Conservation (phyloP, 2,329 filamentous ascomycete species). For the Microcyclospora pomicola region DNA sequence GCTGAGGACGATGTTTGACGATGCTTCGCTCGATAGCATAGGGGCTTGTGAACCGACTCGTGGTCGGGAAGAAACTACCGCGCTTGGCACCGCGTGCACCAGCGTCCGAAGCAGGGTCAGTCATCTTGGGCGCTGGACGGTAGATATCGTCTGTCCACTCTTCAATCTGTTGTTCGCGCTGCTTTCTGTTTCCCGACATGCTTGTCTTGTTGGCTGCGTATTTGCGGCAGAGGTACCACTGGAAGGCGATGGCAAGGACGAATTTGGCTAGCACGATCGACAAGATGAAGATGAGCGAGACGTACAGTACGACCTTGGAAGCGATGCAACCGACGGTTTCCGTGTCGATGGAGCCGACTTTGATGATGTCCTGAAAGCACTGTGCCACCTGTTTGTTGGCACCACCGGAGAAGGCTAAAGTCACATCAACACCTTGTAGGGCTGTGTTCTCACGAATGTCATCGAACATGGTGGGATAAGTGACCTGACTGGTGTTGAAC, state of each 20-base stretch:
- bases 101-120: constrained; percentile 45
- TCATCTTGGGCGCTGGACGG: constrained; percentile 68
- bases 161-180: constrained; percentile 85
- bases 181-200: constrained; percentile 64
- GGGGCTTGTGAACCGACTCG: constrained; percentile 84
- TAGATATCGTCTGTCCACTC: constrained; percentile 98
- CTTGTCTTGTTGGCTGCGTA: constrained; percentile 80
- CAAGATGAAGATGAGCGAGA: constrained; percentile 82
- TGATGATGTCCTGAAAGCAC: constrained; percentile 87
- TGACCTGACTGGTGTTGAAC: constrained; percentile 75
- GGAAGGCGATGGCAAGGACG: constrained; percentile 75
- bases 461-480: constrained; percentile 62
- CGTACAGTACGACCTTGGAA: constrained; percentile 89
- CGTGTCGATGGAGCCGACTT: constrained; percentile 89
- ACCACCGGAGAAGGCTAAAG: constrained; percentile 67
- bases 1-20: constrained; percentile 41
- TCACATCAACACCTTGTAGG: constrained; percentile 75
- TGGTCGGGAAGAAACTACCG: constrained; percentile 79
- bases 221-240: constrained; percentile 85
- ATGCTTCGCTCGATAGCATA: constrained; percentile 57
- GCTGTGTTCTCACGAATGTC: constrained; percentile 57
- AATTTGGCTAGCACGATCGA: constrained; percentile 80
- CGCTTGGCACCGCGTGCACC: constrained; percentile 69
- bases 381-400: constrained; percentile 69
- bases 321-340: constrained; percentile 96